Percentiles rank a stretch among this genome's conserved stretches.
These are phyloP conservation scores for Haberlea rhodopensis DNA, from an alignment of 257 asterid species.

Conservation along the genomic window DNA sequence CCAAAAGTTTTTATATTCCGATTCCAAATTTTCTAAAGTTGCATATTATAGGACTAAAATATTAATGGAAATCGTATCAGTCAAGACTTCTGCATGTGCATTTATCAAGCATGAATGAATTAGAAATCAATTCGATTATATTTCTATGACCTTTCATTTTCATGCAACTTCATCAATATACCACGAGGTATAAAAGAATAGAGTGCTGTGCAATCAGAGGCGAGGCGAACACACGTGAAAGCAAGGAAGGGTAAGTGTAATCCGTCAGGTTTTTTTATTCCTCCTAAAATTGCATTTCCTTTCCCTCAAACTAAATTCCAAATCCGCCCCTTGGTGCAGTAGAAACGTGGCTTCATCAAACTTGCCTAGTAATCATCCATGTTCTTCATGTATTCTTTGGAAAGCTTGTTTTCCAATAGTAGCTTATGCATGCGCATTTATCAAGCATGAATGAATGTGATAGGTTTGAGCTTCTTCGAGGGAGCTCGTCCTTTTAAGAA, in stretches of 20 bases:
- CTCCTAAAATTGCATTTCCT: no score
- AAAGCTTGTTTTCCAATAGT: slow-evolving; percentile 76
- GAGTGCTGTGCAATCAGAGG: no score
- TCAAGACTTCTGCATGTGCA: no score
- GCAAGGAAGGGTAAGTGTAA: no score
- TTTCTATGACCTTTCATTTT: neutral
- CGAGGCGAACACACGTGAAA: no score
- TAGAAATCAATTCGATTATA: neutral
- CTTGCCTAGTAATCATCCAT: slow-evolving; percentile 50
- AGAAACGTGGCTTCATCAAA: slow-evolving; percentile 3
- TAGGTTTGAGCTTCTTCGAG: no score
- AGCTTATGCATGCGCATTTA: no score
- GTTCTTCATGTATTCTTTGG: slow-evolving; percentile 96
- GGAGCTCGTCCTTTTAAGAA: no score
- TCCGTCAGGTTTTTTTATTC: no score
- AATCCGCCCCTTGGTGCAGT: no score
- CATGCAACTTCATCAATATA: neutral
- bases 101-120: neutral
- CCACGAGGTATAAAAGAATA: neutral
- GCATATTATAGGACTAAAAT: neutral
- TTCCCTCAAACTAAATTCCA: no score
- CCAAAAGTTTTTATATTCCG: neutral
- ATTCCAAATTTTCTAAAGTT: neutral
- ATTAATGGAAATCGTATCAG: neutral
- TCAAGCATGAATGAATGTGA: no score